phyloP scores from a whole-genome alignment of 352 stramenopile genomes.

The Globisporangium ultimum region DNA sequence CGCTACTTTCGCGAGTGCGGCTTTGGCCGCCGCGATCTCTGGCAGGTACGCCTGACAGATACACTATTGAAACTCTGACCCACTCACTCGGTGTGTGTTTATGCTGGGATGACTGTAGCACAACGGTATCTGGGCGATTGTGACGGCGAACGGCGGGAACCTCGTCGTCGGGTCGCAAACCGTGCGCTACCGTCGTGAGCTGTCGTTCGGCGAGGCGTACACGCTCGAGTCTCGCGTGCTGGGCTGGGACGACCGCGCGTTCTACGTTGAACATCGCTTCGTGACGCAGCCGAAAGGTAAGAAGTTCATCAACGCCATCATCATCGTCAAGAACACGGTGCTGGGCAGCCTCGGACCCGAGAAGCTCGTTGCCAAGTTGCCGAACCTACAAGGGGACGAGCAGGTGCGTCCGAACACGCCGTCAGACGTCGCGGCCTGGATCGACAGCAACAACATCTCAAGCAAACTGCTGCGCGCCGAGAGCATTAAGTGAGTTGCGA shows the following conservation, averaged over 20 bases:
- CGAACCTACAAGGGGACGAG: conserved; percentile 25
- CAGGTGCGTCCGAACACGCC: conserved; percentile 35
- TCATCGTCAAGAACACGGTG: conserved; percentile 87
- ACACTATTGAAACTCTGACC: too few relatives aligned
- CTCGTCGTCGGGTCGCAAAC: conserved; percentile 79
- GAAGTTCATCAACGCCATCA: conserved; percentile 80
- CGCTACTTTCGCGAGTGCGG: conserved; percentile 82
- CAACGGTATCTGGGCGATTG: conserved; percentile 73
- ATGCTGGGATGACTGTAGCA: conserved; percentile 17
- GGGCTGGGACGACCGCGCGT: conserved; percentile 78
- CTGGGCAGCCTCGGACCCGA: conserved; percentile 54
- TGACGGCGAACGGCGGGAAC: conserved; percentile 56
- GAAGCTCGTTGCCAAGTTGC: conserved; percentile 65
- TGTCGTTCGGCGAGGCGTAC: conserved; percentile 68
- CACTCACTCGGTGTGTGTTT: not conserved
- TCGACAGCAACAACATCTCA: conserved; percentile 71
- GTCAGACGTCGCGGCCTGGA: conserved; percentile 57
- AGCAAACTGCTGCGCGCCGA: conserved; percentile 65
- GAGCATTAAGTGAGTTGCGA: conserved; percentile 5
- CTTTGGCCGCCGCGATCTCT: conserved; percentile 73
- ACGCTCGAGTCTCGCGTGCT: conserved; percentile 69
- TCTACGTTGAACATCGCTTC: conserved; percentile 87
- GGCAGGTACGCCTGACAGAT: conserved; percentile 50
- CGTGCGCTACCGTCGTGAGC: conserved; percentile 78
- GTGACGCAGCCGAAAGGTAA: conserved; percentile 36